phyloP scores from a whole-genome alignment of 805 yeast species.

The Ogataea philodendri region DNA sequence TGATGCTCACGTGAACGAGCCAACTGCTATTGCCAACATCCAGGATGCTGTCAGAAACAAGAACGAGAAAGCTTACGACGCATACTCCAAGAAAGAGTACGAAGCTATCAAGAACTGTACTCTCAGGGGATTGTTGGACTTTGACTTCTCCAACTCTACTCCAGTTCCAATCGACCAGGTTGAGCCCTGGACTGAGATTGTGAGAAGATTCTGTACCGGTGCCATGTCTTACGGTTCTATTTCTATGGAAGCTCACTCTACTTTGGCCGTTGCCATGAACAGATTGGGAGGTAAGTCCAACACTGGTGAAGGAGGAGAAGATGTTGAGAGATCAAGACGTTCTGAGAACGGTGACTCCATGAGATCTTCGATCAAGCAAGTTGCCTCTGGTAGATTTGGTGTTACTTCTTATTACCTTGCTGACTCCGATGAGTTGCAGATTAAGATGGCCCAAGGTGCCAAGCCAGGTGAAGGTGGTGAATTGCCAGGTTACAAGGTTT shows the following conservation, averaged over 20 bases:
- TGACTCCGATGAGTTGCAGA: slow-evolving; percentile 96
- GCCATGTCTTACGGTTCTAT: slow-evolving; percentile 99
- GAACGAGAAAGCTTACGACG: slow-evolving; percentile 88
- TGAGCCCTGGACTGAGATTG: slow-evolving; percentile 99
- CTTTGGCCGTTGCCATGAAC: slow-evolving; percentile 98
- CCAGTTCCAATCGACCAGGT: slow-evolving; percentile 95
- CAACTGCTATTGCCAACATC: slow-evolving; percentile 88
- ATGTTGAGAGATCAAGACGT: slow-evolving; percentile 80
- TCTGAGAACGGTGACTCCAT: slow-evolving; percentile 90
- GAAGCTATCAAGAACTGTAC: slow-evolving; percentile 94
- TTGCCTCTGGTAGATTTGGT: slow-evolving; percentile 98
- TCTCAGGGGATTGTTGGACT: slow-evolving; percentile 87
- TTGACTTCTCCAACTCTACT: slow-evolving; percentile 68
- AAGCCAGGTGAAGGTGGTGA: slow-evolving; percentile 99
- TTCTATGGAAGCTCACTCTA: slow-evolving; percentile 97
- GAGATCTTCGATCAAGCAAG: slow-evolving; percentile 98
- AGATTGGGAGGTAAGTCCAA: slow-evolving; percentile 96
- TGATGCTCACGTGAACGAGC: slow-evolving; percentile 91
- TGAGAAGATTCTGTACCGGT: slow-evolving; percentile 96
- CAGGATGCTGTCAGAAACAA: slow-evolving; percentile 99
- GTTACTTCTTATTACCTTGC: slow-evolving; percentile 92
- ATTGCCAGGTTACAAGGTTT: slow-evolving; percentile 90
- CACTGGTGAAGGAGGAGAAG: slow-evolving; percentile 99
- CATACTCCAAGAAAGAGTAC: slow-evolving; percentile 83
- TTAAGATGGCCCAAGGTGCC: slow-evolving; percentile 99